Evolutionary conservation across 2,329 filamentous ascomycete genomes (phyloP).

Genomic region (Coniochaeta ligniaria): DNA sequence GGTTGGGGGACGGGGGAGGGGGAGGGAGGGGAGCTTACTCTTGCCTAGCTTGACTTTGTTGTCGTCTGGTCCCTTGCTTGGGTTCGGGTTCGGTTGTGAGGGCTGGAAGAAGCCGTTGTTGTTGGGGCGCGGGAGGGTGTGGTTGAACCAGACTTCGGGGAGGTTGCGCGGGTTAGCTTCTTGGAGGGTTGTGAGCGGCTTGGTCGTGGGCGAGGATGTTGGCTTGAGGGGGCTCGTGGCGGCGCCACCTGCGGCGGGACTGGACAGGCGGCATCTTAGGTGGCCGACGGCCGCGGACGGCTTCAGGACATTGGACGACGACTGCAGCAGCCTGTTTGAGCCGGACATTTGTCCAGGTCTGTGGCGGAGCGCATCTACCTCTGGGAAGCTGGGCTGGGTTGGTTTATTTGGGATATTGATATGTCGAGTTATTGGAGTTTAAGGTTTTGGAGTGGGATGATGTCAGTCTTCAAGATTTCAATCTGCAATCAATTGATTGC

Average conservation of each 20-base stretch:
- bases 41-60: constrained; percentile 58
- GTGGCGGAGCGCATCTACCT: background rate
- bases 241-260: background rate
- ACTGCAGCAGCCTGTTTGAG: constrained; percentile 1
- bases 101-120: constrained; percentile 7
- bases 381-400: background rate
- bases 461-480: constrained; percentile 1
- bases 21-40: constrained; percentile 36
- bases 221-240: background rate
- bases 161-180: constrained; percentile 19
- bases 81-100: constrained; percentile 9
- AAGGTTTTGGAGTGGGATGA: background rate
- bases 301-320: background rate
- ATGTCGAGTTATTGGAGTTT: too few relatives aligned
- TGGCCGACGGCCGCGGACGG: background rate
- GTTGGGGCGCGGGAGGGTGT: constrained; percentile 23
- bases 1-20: background rate
- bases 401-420: background rate
- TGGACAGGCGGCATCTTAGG: constrained; percentile 4
- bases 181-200: constrained; percentile 12
- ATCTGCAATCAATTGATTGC: background rate
- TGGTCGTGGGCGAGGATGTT: constrained; percentile 9
- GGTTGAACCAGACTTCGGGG: constrained; percentile 36
- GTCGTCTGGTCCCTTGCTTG: constrained; percentile 35
- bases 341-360: constrained; percentile 1